Base-by-base conservation (phyloP, 2,329 filamentous ascomycete genomes). In the Colletotrichum viniferum region DNA sequence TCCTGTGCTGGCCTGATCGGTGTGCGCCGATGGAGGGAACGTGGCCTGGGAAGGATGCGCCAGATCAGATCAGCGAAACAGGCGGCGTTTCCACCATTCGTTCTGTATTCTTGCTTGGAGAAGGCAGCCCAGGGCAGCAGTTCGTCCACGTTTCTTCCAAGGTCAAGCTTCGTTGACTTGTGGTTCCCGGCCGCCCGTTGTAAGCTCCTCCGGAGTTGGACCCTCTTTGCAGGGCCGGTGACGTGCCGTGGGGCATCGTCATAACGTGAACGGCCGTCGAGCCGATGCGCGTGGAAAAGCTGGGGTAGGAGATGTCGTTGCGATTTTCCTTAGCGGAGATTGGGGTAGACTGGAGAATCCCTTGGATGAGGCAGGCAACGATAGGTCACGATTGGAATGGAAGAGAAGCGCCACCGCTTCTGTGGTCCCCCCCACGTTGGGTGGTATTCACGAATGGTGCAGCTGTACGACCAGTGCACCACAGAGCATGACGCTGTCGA, bases 371-470 rank as follows among this genome's bases (percentile, higher is more conserved):
- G 7, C 28, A 48, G 30, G 56, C 21, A 10, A 30, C 21, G 32
- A 28, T 36, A 43, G 14, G 70, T 65, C 58, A 52, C 66, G 30
- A 36, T 34, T 43, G 56, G 56, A 69, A 69, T 30, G 32, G 18
- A 36, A 66, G n/a, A 73, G 63, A 58, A 43, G 34, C 69, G 73
- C 70, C 73, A 69, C 69, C 63, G 73, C 56, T 60, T 55, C 52
- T 76, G 58, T 21, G 36, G 8, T 32, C 43, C 69, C 68, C 56
- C 73, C 69, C 73, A 68, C 70, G 21, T 36, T 58, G 34, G 21
- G 71, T 64, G 34, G 32, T 58, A 64, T 67, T 34, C 34, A 43
- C 43, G 56, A 69, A 52, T 34, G 43, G 38, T 64, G 64, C 63
- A 69, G 56, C 66, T 30, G 64, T 55, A 68, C 61, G 65, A 14